Base-by-base conservation (phyloP, 2,329 filamentous ascomycete species). In the Stachybotrys chartarum region DNA sequence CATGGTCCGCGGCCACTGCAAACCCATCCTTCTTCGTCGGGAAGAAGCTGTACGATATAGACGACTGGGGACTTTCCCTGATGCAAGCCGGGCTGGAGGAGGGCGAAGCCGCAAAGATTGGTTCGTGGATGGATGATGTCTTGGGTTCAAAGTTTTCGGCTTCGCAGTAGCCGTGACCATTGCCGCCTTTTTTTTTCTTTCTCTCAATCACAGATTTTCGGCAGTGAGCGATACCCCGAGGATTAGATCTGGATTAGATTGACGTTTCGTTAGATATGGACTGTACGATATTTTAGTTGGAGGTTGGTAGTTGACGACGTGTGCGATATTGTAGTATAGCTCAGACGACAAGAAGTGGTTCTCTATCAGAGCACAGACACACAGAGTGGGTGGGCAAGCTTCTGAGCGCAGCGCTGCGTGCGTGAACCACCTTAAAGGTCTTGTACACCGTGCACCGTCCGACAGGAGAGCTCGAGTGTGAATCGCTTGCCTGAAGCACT, bases 91-190 rank as follows among this genome's bases (percentile, higher is more conserved):
- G 68, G 31, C 54, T 71, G 50, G 52, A 57, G 14, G 53, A 59
- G 6, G 17, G 39, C 7, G 60, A 66, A 44, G 63, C 66, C 39
- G 52, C 51, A 46, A 50, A 60, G 55, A 54, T 66, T 48, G 68
- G 68, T 6, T 18, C 55, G 30, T 71, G 68, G 68, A 62, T 71
- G 63, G 64, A 71, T 50, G 53, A 56, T 2, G 56, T 69, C 17
- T 58, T 71, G 11, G 68, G 68, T n/a, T 62, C 62, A 47, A n/a
- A 47, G 45, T 17, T 47, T 17, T 42, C 35, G 35, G 35, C 35
- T 42, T 10, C 8, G 5, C 10, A 2, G 14, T 42, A 42, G 5
- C 35, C 35, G 35, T 10, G 5, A 5, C 35, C 24, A 24, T 24
- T 24, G 2, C 24, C 14, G 35, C 5, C 5, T 10, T 42, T 42